phyloP scores from a whole-genome alignment of 2,329 filamentous ascomycete species.

The Penicillium decumbens region DNA sequence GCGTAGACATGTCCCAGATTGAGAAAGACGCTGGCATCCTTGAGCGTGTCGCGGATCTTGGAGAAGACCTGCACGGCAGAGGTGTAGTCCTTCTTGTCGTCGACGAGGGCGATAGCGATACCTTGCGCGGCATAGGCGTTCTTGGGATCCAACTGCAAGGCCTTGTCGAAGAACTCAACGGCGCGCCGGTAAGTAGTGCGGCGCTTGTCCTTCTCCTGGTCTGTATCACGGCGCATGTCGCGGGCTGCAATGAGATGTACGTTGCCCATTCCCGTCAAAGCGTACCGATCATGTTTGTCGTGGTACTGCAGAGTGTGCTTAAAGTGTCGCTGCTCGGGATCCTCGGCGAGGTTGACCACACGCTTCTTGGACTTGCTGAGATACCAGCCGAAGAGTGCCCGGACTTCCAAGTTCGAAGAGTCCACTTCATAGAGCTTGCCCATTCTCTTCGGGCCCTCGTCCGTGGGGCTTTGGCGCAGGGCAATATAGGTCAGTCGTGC shows the following conservation, averaged over 20 bases:
- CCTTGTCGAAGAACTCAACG: constrained; percentile 98
- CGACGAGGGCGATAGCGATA: constrained; percentile 85
- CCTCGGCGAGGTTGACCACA: constrained; percentile 74
- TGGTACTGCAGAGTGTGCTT: constrained; percentile 92
- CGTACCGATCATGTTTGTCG: constrained; percentile 98
- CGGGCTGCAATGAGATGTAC: constrained; percentile 81
- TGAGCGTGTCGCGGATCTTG: constrained; percentile 84
- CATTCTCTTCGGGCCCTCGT: constrained; percentile 81
- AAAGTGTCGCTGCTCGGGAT: constrained; percentile 87
- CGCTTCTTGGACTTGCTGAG: constrained; percentile 83
- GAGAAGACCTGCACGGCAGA: constrained; percentile 81
- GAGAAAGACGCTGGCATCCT: constrained; percentile 80
- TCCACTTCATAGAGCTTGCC: constrained; percentile 81
- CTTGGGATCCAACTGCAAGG: constrained; percentile 84
- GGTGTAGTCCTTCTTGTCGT: constrained; percentile 87
- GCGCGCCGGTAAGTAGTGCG: constrained; percentile 82
- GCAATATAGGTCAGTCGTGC: constrained; percentile 87
- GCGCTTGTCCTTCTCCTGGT: constrained; percentile 85
- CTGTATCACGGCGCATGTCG: constrained; percentile 89
- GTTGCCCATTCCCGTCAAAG: constrained; percentile 94
- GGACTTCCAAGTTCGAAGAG: constrained; percentile 80
- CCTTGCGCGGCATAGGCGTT: constrained; percentile 97
- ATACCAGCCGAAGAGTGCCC: constrained; percentile 93
- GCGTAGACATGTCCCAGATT: constrained; percentile 92
- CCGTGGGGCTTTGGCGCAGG: constrained; percentile 71